Evolutionary conservation across 352 stramenopile species (phyloP).

Genomic region (Thalassiosira mediterranea): DNA sequence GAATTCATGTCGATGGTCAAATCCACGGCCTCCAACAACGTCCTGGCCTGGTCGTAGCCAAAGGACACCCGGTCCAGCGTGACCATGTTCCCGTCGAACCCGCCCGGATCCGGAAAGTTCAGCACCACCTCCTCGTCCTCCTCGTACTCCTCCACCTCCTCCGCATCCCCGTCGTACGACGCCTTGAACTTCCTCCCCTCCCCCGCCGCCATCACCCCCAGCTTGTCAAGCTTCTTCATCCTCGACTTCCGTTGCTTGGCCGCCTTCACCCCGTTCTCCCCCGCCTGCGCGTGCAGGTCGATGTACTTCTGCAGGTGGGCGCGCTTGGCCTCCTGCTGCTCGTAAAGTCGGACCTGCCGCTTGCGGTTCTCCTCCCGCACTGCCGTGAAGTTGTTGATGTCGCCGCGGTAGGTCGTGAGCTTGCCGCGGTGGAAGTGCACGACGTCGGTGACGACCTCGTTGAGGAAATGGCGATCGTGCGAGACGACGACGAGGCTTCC

Average conservation of each 20-base stretch:
- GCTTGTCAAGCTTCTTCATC: slow-evolving; percentile 92
- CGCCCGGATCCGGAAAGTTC: slow-evolving; percentile 90
- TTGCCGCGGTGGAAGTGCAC: slow-evolving; percentile 92
- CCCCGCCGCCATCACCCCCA: slow-evolving; percentile 81
- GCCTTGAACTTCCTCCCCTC: slow-evolving; percentile 89
- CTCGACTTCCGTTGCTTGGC: slow-evolving; percentile 65
- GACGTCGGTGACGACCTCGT: slow-evolving; percentile 95
- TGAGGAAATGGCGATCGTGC: slow-evolving; percentile 96
- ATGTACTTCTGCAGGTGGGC: slow-evolving; percentile 98
- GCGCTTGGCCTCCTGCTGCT: slow-evolving; percentile 85
- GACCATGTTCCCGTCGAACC: slow-evolving; percentile 82
- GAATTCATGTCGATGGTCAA: slow-evolving; percentile 93
- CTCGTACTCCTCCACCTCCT: slow-evolving; percentile 90
- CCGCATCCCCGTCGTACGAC: slow-evolving; percentile 83
- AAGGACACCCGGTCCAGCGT: slow-evolving; percentile 91
- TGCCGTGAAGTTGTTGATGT: slow-evolving; percentile 96
- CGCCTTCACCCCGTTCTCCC: slow-evolving; percentile 76
- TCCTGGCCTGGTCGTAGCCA: slow-evolving; percentile 88
- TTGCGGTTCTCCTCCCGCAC: slow-evolving; percentile 92
- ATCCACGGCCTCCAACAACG: slow-evolving; percentile 92
- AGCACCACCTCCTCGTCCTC: slow-evolving; percentile 96
- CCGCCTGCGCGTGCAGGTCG: slow-evolving; percentile 81
- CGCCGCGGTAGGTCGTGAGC: slow-evolving; percentile 90
- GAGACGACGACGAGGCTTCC: slow-evolving; percentile 95
- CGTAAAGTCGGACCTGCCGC: slow-evolving; percentile 89